phyloP scores from a whole-genome alignment of 805 yeast species.

The Cyberlindnera maritima region DNA sequence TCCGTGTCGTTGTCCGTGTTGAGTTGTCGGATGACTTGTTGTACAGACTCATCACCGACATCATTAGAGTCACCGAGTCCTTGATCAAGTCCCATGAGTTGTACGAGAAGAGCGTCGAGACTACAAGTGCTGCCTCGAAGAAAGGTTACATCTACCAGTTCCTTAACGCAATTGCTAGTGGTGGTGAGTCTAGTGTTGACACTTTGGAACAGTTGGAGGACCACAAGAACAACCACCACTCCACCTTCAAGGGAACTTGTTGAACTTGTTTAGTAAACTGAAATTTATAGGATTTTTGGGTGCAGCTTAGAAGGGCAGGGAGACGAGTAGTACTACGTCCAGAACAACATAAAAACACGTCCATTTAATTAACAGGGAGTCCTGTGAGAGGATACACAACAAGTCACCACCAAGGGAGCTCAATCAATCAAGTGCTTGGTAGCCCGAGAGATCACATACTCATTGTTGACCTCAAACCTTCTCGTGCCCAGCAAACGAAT shows the following conservation, averaged over 20 bases:
- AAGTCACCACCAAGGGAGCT: too few relatives aligned
- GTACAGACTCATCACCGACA: constrained; percentile 62
- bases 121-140: constrained; percentile 20
- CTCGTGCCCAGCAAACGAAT: too few relatives aligned
- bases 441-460: too few relatives aligned
- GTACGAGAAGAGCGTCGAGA: constrained; percentile 16
- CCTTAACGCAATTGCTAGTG: constrained; percentile 53
- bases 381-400: too few relatives aligned
- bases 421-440: too few relatives aligned
- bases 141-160: constrained; percentile 42
- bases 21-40: constrained; percentile 61
- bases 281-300: background rate
- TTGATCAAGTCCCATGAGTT: constrained; percentile 45
- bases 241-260: constrained; percentile 30
- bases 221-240: constrained; percentile 25
- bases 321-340: too few relatives aligned
- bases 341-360: too few relatives aligned
- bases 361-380: too few relatives aligned
- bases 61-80: constrained; percentile 49
- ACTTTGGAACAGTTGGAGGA: constrained; percentile 15
- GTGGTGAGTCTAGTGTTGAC: constrained; percentile 43
- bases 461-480: background rate
- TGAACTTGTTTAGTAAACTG: background rate
- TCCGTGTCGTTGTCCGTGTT: constrained; percentile 80
- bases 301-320: too few relatives aligned